Conservation (phyloP, 805 yeast species). For the Wickerhamomyces chambardii region DNA sequence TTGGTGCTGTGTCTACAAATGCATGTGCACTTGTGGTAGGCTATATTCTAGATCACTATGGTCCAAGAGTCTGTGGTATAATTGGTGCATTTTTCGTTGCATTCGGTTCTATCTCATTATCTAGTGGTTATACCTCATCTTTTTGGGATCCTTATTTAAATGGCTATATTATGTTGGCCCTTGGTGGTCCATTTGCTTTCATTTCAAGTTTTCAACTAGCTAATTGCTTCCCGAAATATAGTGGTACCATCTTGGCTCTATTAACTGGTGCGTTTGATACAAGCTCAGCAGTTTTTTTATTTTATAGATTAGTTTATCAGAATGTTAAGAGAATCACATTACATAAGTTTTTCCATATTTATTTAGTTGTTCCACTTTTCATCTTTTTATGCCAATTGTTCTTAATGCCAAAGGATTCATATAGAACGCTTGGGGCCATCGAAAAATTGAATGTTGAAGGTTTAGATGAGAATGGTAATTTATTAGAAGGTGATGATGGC, state of each 20-base stretch:
- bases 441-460: constrained; percentile 68
- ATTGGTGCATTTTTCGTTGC: constrained; percentile 58
- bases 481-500: constrained; percentile 25
- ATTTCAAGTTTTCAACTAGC: constrained; percentile 88
- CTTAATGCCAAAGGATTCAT: constrained; percentile 74
- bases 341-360: constrained; percentile 52
- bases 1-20: constrained; percentile 83
- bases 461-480: constrained; percentile 59
- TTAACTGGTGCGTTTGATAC: constrained; percentile 93
- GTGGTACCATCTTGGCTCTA: constrained; percentile 75
- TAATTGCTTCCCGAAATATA: constrained; percentile 72
- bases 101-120: constrained; percentile 42
- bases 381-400: constrained; percentile 65
- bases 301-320: constrained; percentile 62
- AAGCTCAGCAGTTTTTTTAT: constrained; percentile 78
- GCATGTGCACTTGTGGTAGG: constrained; percentile 81
- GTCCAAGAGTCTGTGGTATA: constrained; percentile 74
- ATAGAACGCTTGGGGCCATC: constrained; percentile 60
- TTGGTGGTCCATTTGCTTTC: constrained; percentile 92
- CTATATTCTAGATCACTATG: constrained; percentile 62
- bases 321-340: constrained; percentile 27
- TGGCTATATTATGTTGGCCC: constrained; percentile 72
- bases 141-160: constrained; percentile 51
- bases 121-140: constrained; percentile 18
- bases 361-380: constrained; percentile 70